Conservation (phyloP, 352 stramenopile species). For the Phytophthora parvispora region DNA sequence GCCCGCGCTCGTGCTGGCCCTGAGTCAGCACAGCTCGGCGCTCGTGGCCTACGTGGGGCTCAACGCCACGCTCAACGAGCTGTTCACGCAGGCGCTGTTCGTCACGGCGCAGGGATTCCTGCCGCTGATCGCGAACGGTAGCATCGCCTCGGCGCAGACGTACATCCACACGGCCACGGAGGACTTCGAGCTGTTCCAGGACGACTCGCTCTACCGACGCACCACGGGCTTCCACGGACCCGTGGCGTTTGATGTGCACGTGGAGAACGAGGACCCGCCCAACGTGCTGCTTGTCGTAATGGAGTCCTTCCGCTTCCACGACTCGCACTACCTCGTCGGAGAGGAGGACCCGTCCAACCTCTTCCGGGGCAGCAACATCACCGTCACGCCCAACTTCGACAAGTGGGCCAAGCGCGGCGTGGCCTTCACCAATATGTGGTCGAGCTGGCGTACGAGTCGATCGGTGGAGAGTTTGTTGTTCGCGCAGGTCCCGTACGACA, state of each 20-base stretch:
- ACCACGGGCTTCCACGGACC: conserved; percentile 56
- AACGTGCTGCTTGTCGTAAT: conserved; percentile 66
- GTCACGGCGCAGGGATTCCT: conserved; percentile 29
- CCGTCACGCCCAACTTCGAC: conserved; percentile 61
- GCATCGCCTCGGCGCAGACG: conserved; percentile 6
- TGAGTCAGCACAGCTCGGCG: background rate
- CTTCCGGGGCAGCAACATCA: conserved; percentile 32
- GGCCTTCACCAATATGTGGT: conserved; percentile 51
- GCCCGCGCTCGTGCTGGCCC: background rate
- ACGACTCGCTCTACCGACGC: conserved; percentile 41
- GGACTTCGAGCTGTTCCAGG: conserved; percentile 22
- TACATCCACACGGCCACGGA: conserved; percentile 33
- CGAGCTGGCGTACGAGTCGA: conserved; percentile 58
- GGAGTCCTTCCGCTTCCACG: conserved; percentile 67
- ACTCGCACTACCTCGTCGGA: conserved; percentile 63
- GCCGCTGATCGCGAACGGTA: conserved; percentile 18
- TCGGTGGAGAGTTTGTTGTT: conserved; percentile 60
- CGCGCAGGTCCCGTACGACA: conserved; percentile 54
- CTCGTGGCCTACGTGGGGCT: conserved; percentile 3
- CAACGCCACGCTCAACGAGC: conserved; percentile 40
- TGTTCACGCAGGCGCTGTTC: conserved; percentile 27
- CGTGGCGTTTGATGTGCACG: conserved; percentile 53
- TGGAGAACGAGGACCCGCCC: conserved; percentile 39
- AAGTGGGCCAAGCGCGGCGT: conserved; percentile 60
- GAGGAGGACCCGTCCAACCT: conserved; percentile 49